Conservation (phyloP, 2,329 filamentous ascomycete species). For the Aspergillus felis region DNA sequence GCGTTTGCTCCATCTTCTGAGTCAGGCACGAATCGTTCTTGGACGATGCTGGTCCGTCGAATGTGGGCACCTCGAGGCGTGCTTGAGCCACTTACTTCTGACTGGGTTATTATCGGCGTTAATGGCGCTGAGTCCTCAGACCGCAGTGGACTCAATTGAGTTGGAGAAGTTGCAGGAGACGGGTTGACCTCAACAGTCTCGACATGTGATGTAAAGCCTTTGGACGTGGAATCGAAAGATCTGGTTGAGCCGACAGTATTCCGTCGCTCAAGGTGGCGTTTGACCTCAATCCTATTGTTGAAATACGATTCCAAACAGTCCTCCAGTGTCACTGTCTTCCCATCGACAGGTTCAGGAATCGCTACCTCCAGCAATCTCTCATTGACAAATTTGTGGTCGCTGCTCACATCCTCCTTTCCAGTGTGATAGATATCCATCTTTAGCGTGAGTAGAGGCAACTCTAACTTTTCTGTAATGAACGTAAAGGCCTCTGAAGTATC, state of each 20-base stretch:
- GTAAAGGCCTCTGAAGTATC: slow-evolving; percentile 94
- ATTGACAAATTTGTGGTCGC: slow-evolving; percentile 93
- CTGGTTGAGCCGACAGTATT: slow-evolving; percentile 51
- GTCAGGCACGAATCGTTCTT: slow-evolving; percentile 41
- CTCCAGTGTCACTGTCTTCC: slow-evolving; percentile 72
- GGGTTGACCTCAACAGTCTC: slow-evolving; percentile 42
- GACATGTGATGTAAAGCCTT: slow-evolving; percentile 37
- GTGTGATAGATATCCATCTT: slow-evolving; percentile 95
- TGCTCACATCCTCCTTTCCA: slow-evolving; percentile 73
- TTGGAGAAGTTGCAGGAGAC: slow-evolving; percentile 33
- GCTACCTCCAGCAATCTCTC: slow-evolving; percentile 87
- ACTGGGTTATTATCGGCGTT: slow-evolving; percentile 25
- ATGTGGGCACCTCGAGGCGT: slow-evolving; percentile 16
- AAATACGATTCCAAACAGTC: slow-evolving; percentile 93
- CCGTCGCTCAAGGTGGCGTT: slow-evolving; percentile 64
- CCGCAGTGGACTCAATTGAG: slow-evolving; percentile 19
- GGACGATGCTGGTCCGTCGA: slow-evolving; percentile 42
- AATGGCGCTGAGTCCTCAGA: slow-evolving; percentile 21
- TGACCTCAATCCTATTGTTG: slow-evolving; percentile 88
- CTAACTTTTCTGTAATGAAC: slow-evolving; percentile 86
- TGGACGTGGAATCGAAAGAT: slow-evolving; percentile 35
- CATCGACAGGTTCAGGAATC: slow-evolving; percentile 65
- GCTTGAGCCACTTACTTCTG: slow-evolving; percentile 22
- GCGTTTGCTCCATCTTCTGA: slow-evolving; percentile 40
- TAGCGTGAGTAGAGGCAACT: slow-evolving; percentile 79